Evolutionary conservation across 208 protist species (phyloP).

Genomic region (Leishmania mexicana): DNA sequence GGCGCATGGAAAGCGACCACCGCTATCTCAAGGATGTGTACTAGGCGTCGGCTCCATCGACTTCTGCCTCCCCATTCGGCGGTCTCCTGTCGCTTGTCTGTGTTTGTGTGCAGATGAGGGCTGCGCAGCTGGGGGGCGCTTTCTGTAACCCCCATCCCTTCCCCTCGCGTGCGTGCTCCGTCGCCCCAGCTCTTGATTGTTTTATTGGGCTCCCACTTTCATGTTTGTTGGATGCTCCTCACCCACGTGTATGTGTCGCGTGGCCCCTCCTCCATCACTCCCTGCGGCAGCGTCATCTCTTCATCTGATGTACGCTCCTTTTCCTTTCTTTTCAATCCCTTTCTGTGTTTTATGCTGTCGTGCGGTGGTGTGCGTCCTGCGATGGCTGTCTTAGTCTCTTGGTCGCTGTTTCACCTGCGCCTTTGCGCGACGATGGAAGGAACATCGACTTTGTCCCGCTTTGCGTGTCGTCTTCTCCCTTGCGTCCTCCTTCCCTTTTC

Average conservation of each 20-base stretch:
- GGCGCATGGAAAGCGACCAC: slow-evolving; percentile 67
- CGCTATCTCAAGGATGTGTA: slow-evolving; percentile 95
- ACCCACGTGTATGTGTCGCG: background rate
- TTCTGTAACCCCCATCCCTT: background rate
- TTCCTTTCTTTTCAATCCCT: background rate
- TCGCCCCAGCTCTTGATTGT: background rate
- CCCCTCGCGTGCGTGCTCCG: background rate
- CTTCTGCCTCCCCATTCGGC: background rate
- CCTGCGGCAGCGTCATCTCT: background rate
- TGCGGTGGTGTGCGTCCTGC: background rate
- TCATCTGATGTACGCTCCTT: background rate
- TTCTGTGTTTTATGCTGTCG: background rate
- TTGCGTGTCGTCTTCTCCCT: background rate
- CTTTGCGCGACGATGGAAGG: background rate
- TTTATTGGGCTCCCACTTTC: background rate
- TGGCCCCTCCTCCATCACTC: background rate
- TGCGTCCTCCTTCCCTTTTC: background rate
- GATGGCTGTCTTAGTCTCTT: background rate
- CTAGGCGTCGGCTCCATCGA: slow-evolving; percentile 20
- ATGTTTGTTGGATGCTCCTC: background rate
- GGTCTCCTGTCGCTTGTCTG: background rate
- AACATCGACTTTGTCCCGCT: background rate
- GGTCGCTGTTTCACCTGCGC: background rate
- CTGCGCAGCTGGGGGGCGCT: background rate
- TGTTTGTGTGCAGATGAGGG: background rate